Evolutionary conservation across 83 land plant genomes (phyloP).

Genomic region (Picea engelmannii): DNA sequence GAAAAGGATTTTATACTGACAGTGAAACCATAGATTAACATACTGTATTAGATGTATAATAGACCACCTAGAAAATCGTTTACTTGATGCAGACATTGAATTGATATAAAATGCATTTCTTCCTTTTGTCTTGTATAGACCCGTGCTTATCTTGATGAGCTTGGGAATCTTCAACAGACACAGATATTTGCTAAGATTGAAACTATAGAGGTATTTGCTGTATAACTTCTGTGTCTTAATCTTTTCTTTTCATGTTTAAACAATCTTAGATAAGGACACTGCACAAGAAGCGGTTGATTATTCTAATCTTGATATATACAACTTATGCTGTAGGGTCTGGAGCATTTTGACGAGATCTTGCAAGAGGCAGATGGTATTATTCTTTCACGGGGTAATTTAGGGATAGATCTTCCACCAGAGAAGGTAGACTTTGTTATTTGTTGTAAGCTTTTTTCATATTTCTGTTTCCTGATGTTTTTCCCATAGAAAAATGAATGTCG

Average conservation of each 20-base stretch:
- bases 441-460: too few relatives aligned
- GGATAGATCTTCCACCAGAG: constrained; percentile 92
- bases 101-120: background rate
- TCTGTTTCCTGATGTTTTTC: too few relatives aligned
- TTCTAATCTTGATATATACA: background rate
- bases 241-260: background rate
- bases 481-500: too few relatives aligned
- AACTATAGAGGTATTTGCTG: constrained; percentile 62
- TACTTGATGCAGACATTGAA: too few relatives aligned
- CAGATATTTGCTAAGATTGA: constrained; percentile 94
- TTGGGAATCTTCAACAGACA: constrained; percentile 76
- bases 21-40: too few relatives aligned
- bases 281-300: background rate
- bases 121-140: background rate
- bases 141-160: constrained; percentile 8
- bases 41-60: too few relatives aligned
- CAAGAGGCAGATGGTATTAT: constrained; percentile 96
- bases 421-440: constrained; percentile 40
- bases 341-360: constrained; percentile 88
- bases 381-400: constrained; percentile 90
- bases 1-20: too few relatives aligned
- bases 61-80: too few relatives aligned
- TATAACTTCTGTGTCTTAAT: background rate
- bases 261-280: too few relatives aligned
- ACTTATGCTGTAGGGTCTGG: constrained; percentile 57